Conservation (phyloP, 2,329 filamentous ascomycete genomes). For the Fusarium sulawesiense region DNA sequence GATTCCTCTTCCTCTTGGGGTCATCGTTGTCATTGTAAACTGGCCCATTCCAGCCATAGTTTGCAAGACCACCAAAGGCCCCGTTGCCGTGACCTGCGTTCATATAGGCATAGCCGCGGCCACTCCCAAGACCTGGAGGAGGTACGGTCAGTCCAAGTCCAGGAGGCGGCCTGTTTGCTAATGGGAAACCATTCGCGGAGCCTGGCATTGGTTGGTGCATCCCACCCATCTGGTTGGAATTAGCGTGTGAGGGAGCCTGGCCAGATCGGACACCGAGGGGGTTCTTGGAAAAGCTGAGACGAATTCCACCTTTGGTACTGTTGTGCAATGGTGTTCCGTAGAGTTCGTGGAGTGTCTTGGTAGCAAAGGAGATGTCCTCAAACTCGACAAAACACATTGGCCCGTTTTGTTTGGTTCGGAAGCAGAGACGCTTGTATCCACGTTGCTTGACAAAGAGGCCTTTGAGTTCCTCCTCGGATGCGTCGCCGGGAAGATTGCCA, state of each 20-base stretch:
- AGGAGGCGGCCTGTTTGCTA: conserved; percentile 81
- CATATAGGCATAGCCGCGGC: conserved; percentile 43
- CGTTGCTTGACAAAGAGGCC: conserved; percentile 91
- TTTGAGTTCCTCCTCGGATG: conserved; percentile 95
- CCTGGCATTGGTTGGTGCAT: conserved; percentile 67
- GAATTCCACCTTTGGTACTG: conserved; percentile 93
- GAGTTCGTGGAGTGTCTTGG: conserved; percentile 87
- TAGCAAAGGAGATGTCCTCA: conserved; percentile 91
- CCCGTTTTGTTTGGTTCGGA: conserved; percentile 93
- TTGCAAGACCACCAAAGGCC: conserved; percentile 34
- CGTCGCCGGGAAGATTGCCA: conserved; percentile 93
- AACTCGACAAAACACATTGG: conserved; percentile 99
- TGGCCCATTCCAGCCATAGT: conserved; percentile 43
- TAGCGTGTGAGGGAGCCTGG: conserved; percentile 64
- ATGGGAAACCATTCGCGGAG: conserved; percentile 70
- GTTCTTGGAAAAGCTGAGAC: conserved; percentile 97
- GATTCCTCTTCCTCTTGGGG: conserved; percentile 28
- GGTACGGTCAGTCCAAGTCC: conserved; percentile 81
- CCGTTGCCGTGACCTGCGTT: conserved; percentile 30
- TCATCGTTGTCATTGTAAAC: conserved; percentile 32
- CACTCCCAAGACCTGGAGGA: conserved; percentile 73
- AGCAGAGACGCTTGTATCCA: conserved; percentile 94
- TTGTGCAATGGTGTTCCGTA: conserved; percentile 91
- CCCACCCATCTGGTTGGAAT: conserved; percentile 59
- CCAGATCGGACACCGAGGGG: conserved; percentile 89